Evolutionary conservation across 2,329 filamentous ascomycete species (phyloP).

Genomic region (Aspergillus sp.): DNA sequence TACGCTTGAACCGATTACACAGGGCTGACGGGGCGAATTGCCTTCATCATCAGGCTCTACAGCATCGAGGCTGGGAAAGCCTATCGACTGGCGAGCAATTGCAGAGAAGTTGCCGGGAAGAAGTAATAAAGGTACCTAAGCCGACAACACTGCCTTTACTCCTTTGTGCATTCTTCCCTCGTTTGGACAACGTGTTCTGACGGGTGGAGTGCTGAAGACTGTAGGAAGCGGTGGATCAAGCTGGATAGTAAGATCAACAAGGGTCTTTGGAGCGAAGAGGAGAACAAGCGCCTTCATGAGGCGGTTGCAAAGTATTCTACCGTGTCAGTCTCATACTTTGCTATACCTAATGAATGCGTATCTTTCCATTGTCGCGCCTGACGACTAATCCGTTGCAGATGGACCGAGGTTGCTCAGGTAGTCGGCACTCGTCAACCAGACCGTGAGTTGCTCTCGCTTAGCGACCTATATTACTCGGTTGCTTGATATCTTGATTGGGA

Average conservation of each 20-base stretch:
- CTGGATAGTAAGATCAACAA: neutral
- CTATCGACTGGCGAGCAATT: neutral
- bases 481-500: no score
- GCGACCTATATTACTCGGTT: no score
- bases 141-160: no score
- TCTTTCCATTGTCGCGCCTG: no score
- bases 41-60: no score
- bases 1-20: no score
- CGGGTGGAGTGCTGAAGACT: neutral
- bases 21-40: no score
- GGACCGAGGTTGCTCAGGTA: neutral
- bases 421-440: neutral
- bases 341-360: no score
- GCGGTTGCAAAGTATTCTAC: neutral
- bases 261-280: neutral
- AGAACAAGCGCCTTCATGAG: neutral
- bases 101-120: neutral
- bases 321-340: neutral
- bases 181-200: neutral
- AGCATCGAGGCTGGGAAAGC: neutral
- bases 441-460: neutral
- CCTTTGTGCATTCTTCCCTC: neutral
- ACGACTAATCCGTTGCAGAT: neutral
- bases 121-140: neutral
- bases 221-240: conserved; percentile 1